Evolutionary conservation across 1,139 yeast genomes (phyloP).

Genomic region (Scheffersomyces illinoinensis): DNA sequence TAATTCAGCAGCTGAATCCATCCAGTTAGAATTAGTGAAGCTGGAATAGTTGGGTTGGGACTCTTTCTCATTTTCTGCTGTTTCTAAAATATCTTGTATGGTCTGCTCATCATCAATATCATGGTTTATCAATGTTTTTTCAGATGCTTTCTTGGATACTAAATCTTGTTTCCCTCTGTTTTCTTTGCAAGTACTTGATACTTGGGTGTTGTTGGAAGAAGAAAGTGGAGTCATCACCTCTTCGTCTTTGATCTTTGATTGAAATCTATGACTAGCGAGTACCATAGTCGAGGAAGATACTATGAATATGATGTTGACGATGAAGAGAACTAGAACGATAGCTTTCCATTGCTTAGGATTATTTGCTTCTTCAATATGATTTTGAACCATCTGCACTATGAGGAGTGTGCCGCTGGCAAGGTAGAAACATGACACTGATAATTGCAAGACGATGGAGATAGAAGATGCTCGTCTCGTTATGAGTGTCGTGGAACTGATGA

Average conservation of each 20-base stretch:
- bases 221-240: not conserved
- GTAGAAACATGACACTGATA: conserved; percentile 14
- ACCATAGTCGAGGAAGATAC: conserved; percentile 4
- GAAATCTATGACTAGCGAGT: not conserved
- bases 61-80: not conserved
- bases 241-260: not conserved
- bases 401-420: conserved; percentile 20
- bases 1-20: conserved; percentile 15
- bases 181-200: not conserved
- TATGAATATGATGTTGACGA: conserved; percentile 9
- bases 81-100: not conserved
- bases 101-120: not conserved
- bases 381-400: conserved; percentile 14
- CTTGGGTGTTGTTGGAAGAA: not conserved
- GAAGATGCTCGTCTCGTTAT: not conserved
- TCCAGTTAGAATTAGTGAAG: conserved; percentile 19
- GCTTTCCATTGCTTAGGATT: conserved; percentile 7
- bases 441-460: conserved; percentile 5
- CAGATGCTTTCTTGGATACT: not conserved
- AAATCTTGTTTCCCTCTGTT: not conserved
- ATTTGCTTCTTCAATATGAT: conserved; percentile 2
- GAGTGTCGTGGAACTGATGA: not conserved
- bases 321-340: conserved; percentile 10
- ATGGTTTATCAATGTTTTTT: not conserved
- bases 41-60: conserved; percentile 6